phyloP scores from a whole-genome alignment of 495 filamentous ascomycete species.

The Chaetomium fimeti region DNA sequence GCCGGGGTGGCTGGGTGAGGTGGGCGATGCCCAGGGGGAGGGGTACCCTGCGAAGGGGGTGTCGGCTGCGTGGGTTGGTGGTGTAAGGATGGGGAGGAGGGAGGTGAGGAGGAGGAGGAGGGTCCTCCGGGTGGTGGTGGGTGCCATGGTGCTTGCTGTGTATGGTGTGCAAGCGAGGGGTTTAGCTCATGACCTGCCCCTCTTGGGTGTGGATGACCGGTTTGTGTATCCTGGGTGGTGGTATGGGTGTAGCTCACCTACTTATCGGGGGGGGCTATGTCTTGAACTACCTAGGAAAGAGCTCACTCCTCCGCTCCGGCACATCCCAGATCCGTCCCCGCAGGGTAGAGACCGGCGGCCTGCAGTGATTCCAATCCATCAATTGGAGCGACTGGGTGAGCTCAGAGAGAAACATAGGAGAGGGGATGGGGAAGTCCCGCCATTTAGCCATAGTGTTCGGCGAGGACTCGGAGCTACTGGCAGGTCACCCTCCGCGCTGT shows the following conservation, averaged over 20 bases:
- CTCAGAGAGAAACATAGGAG: not conserved
- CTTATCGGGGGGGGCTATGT: not conserved
- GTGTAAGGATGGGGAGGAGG: not conserved
- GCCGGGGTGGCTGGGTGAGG: not conserved
- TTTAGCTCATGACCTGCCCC: no score
- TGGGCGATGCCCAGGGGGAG: not conserved
- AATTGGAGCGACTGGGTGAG: not conserved
- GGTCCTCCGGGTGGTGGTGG: not conserved
- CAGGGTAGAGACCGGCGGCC: not conserved
- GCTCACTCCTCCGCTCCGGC: not conserved
- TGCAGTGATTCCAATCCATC: not conserved
- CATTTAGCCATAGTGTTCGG: constrained; percentile 17
- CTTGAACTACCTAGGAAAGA: not conserved
- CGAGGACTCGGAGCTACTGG: not conserved
- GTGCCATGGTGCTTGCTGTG: not conserved
- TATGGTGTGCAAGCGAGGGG: not conserved
- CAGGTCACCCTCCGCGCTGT: not conserved
- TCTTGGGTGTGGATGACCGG: no score
- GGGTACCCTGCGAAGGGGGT: constrained; percentile 1
- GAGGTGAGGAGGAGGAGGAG: not conserved
- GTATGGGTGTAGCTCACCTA: no score
- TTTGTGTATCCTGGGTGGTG: no score
- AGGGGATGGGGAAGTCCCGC: not conserved
- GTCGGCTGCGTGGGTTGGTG: not conserved
- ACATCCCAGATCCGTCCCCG: not conserved